phyloP scores from a whole-genome alignment of 345 rosid species.

The Gossypium longicalyx region DNA sequence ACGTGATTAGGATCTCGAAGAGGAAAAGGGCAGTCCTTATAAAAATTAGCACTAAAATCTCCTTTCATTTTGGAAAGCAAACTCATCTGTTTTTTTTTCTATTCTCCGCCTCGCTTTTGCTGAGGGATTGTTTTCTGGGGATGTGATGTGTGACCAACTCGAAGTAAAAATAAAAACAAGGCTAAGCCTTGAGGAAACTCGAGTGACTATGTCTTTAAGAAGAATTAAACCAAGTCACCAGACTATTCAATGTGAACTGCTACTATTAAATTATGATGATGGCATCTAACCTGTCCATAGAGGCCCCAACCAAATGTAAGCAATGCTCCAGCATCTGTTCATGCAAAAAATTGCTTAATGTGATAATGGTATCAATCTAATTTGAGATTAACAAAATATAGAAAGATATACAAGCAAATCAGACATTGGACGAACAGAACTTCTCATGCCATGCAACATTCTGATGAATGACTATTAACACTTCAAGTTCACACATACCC shows the following conservation, averaged over 20 bases:
- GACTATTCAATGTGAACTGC: slow-evolving; percentile 3
- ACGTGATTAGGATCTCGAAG: background rate
- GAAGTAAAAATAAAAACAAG: background rate
- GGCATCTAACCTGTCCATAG: slow-evolving; percentile 83
- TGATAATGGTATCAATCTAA: background rate
- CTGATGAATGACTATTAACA: background rate
- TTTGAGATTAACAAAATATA: background rate
- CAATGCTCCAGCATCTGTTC: slow-evolving; percentile 88
- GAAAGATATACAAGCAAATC: background rate
- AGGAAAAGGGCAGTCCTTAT: background rate
- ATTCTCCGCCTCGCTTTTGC: background rate
- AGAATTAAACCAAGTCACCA: background rate
- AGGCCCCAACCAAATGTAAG: slow-evolving; percentile 99
- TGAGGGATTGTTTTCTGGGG: background rate
- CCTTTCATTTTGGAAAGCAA: background rate
- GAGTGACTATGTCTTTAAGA: background rate
- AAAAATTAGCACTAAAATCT: background rate
- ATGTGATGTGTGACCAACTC: background rate
- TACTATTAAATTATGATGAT: background rate
- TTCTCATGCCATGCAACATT: background rate
- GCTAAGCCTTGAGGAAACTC: background rate
- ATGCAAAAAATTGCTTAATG: slow-evolving; percentile 19
- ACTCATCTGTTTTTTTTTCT: background rate
- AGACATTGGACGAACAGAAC: background rate
- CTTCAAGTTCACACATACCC: background rate